Evolutionary conservation across 2,329 filamentous ascomycete species (phyloP).

Genomic region (Sordariomycetes sp.): DNA sequence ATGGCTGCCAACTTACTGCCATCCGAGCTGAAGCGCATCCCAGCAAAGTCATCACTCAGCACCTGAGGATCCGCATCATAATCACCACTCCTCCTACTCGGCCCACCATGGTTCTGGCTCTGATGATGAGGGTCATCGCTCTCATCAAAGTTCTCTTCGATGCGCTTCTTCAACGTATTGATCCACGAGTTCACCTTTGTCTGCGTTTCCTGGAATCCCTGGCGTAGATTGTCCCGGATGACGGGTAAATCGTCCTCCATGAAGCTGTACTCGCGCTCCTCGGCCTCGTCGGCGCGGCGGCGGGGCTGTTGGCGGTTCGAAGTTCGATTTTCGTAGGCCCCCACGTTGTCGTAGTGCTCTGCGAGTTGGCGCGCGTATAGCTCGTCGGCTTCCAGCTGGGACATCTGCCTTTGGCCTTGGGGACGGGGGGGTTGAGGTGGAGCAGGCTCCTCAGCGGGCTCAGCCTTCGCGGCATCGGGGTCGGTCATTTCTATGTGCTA

Average conservation of each 20-base stretch:
- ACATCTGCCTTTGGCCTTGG: slow-evolving; percentile 50
- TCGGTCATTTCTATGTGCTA: slow-evolving; percentile 60
- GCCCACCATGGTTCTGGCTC: slow-evolving; percentile 44
- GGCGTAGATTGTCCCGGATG: slow-evolving; percentile 85
- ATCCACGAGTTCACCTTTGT: slow-evolving; percentile 91
- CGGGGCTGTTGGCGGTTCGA: slow-evolving; percentile 34
- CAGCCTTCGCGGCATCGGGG: slow-evolving; percentile 53
- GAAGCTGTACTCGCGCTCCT: slow-evolving; percentile 77
- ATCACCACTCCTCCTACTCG: slow-evolving; percentile 68
- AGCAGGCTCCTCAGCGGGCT: slow-evolving; percentile 42
- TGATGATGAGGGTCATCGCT: slow-evolving; percentile 36
- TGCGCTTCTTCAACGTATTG: slow-evolving; percentile 79
- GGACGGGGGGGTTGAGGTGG: slow-evolving; percentile 80
- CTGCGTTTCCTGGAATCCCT: slow-evolving; percentile 93
- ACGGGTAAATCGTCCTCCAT: slow-evolving; percentile 92
- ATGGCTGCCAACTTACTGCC: slow-evolving; percentile 53
- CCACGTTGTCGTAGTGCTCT: slow-evolving; percentile 70
- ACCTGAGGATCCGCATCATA: slow-evolving; percentile 91
- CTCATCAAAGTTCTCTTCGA: slow-evolving; percentile 81
- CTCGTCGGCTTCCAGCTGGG: slow-evolving; percentile 85
- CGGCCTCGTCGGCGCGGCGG: slow-evolving; percentile 25
- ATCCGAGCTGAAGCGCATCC: slow-evolving; percentile 53
- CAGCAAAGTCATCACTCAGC: slow-evolving; percentile 79
- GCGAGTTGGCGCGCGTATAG: slow-evolving; percentile 86
- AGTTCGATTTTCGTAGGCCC: slow-evolving; percentile 48